These are phyloP conservation scores for Amanita exitialis DNA, from an alignment of 768 basidiomycete genomes.

Conservation along the genomic window DNA sequence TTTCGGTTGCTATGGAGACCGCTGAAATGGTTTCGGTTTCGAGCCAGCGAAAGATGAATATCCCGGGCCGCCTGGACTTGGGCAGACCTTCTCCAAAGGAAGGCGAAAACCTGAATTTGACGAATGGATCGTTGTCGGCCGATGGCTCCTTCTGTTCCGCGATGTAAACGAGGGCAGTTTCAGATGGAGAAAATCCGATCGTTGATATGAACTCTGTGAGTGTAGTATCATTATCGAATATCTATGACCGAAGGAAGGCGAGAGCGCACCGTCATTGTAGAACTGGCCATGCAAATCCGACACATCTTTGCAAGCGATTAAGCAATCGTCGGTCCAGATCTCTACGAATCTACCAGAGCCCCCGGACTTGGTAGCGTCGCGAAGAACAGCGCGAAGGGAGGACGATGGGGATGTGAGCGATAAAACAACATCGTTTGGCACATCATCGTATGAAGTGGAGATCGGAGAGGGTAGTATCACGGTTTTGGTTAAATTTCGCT, in stretches of 20 bases:
- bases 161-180: constrained; percentile 43
- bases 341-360: constrained; percentile 46
- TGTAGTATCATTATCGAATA: neutral
- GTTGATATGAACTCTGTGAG: constrained; percentile 39
- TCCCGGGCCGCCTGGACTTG: constrained; percentile 38
- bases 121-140: constrained; percentile 21
- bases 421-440: constrained; percentile 26
- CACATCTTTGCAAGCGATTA: constrained; percentile 43
- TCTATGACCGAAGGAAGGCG: neutral
- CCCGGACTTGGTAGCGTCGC: constrained; percentile 19
- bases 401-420: constrained; percentile 25
- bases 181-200: constrained; percentile 43
- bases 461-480: constrained; percentile 12
- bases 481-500: constrained; percentile 31
- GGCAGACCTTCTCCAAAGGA: constrained; percentile 55
- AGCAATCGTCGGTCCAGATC: constrained; percentile 37
- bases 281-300: constrained; percentile 49
- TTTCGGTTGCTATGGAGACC: constrained; percentile 6
- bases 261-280: constrained; percentile 36
- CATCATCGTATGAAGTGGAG: constrained; percentile 22
- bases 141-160: constrained; percentile 41
- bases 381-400: constrained; percentile 35
- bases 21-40: constrained; percentile 8
- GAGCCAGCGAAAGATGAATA: constrained; percentile 46
- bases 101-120: constrained; percentile 45